Evolutionary conservation across 352 stramenopile genomes (phyloP).

Genomic region (Phytophthora macrochlamydospora): DNA sequence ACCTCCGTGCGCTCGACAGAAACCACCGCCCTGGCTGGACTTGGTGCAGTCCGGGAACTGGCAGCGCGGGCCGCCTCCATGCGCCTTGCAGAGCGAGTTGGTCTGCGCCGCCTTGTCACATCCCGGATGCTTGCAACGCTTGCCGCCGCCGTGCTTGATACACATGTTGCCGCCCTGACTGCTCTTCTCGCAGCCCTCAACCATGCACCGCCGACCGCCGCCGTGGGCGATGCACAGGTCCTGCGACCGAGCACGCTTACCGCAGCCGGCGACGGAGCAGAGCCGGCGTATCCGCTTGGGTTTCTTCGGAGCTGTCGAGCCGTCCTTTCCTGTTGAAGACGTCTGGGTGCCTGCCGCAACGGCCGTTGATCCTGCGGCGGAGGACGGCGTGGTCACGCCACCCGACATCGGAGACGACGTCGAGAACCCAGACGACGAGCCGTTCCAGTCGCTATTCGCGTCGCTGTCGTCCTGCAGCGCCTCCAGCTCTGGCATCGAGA

Average conservation of each 20-base stretch:
- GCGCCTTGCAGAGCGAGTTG: conserved; percentile 80
- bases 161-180: conserved; percentile 82
- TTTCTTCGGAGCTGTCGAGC: conserved; percentile 8
- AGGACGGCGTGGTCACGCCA: neutral
- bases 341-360: neutral
- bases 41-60: conserved; percentile 64
- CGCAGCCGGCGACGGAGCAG: conserved; percentile 69
- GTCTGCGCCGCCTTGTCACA: conserved; percentile 83
- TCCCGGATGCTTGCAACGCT: conserved; percentile 68
- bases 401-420: conserved; percentile 23
- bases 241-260: conserved; percentile 84
- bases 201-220: conserved; percentile 70
- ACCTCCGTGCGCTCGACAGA: conserved; percentile 81
- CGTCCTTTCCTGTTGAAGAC: conserved; percentile 7
- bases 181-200: conserved; percentile 79
- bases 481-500: conserved; percentile 13
- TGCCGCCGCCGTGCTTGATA: conserved; percentile 84
- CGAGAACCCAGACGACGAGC: conserved; percentile 33
- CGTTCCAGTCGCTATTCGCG: conserved; percentile 23
- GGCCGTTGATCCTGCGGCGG: neutral
- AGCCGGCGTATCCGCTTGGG: conserved; percentile 46
- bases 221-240: conserved; percentile 85
- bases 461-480: conserved; percentile 16
- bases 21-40: conserved; percentile 75
- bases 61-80: conserved; percentile 82